These are phyloP conservation scores for Boeremia exigua DNA, from an alignment of 2,329 filamentous ascomycete genomes.

Conservation along the genomic window DNA sequence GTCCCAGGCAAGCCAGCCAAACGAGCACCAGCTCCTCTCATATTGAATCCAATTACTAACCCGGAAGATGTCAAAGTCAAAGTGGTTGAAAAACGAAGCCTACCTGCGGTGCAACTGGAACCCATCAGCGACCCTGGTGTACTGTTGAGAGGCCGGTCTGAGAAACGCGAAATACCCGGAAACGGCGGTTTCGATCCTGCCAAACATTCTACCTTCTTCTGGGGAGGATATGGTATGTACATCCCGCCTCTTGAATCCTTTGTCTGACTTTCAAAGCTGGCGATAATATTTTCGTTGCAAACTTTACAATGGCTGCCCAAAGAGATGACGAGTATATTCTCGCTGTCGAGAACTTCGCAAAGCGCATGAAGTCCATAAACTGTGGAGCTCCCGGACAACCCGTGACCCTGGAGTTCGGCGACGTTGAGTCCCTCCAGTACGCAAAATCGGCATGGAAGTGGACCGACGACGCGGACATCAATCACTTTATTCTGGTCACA, in stretches of 20 bases:
- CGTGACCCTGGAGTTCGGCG: constrained; percentile 25
- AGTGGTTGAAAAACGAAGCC: not conserved
- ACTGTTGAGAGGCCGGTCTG: constrained; percentile 18
- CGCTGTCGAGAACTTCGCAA: constrained; percentile 31
- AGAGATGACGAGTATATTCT: constrained; percentile 30
- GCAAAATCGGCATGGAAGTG: constrained; percentile 31
- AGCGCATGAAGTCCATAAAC: constrained; percentile 28
- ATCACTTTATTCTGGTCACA: constrained; percentile 32
- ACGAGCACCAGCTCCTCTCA: not conserved
- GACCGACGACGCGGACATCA: constrained; percentile 29
- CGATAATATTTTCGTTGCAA: constrained; percentile 30
- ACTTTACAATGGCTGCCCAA: constrained; percentile 29
- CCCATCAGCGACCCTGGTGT: constrained; percentile 25
- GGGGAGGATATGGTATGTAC: constrained; percentile 29
- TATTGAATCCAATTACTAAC: not conserved
- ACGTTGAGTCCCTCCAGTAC: constrained; percentile 19
- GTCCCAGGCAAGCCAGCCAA: not conserved
- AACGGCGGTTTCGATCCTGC: constrained; percentile 27
- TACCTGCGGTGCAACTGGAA: constrained; percentile 16
- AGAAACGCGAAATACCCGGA: constrained; percentile 26
- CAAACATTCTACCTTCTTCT: constrained; percentile 23
- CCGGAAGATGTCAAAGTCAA: not conserved
- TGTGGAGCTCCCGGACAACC: constrained; percentile 23
- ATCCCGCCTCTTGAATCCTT: not conserved
- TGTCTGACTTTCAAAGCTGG: constrained; percentile 17